Conservation (phyloP, 202 grass and related monocot genomes). For the Eragrostis tef region DNA sequence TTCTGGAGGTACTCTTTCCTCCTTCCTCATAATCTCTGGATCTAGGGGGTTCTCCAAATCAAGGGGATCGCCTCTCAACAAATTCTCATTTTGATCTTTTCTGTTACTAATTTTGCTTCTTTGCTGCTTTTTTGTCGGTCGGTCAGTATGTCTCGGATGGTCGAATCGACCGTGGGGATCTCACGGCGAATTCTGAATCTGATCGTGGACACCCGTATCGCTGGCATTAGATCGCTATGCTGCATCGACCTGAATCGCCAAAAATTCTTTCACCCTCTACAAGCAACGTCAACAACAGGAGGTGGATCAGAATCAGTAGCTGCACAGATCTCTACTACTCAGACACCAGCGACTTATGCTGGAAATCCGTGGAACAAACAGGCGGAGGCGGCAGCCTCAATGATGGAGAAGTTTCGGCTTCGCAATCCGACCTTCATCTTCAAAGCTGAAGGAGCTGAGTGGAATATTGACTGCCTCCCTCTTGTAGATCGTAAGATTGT, state of each 20-base stretch:
- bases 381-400: not conserved
- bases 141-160: no score
- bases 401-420: not conserved
- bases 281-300: not conserved
- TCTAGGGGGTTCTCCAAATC: no score
- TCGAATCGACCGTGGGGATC: not conserved
- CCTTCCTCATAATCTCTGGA: no score
- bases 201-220: not conserved
- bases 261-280: not conserved
- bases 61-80: no score
- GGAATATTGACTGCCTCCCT: not conserved
- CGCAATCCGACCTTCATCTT: not conserved
- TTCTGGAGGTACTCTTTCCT: no score
- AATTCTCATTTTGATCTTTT: no score
- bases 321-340: not conserved
- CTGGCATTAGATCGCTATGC: no score
- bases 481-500: no score
- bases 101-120: no score
- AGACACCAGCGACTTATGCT: not conserved
- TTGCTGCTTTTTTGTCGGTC: no score
- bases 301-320: not conserved
- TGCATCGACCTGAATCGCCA: not conserved
- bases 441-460: not conserved
- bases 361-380: no score
- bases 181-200: not conserved